Base-by-base conservation (phyloP, 1,284 basidiomycete genomes). In the Tilletia caries region DNA sequence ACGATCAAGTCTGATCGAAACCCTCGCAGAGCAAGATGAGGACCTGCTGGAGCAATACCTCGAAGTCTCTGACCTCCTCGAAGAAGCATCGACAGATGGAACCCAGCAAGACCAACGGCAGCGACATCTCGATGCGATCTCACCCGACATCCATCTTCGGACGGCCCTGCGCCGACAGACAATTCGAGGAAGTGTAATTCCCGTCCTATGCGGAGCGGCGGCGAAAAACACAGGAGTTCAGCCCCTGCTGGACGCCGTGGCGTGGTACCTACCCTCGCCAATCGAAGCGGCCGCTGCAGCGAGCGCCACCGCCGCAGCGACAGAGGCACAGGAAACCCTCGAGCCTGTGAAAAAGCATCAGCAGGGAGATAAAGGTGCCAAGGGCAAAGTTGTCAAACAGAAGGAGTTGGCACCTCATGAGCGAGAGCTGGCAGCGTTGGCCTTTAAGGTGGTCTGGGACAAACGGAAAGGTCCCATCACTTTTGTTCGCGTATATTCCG, bases 371-470 rank as follows among this genome's bases (percentile, higher is more conserved):
- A 70, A 52, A 27, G 41, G 68, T n/a, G 41, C 76, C 84, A 20
- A 85, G 86, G 86, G 37, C 75, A 75, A 3, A 86, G 66, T 20
- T 25, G 52, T 41, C n/a, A 68, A 50, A 43, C 43, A 66, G 66
- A 69, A 41, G 29, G 32, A 62, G 10, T 23, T 62, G 29, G 18
- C 2, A 1, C 58, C 58, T 0, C 58, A 62, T 62, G 29, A 62
- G 32, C 58, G 58, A 37, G 58, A 62, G 5, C 4, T 62, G 32
- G 87, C 71, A 13, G 71, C 72, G 1, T 85, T 95, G 27, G 92
- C 91, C 0, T 95, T 93, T 91, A 95, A 95, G 81, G 92, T 95
- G 23, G 87, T 86, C 29, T 93, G 91, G 90, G 91, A 94, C 81
- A 89, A 89, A 73, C 88, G 88, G 71, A 88, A 87, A 73, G 92